Conservation (phyloP, 805 yeast species). For the Ogataea populi-albae region DNA sequence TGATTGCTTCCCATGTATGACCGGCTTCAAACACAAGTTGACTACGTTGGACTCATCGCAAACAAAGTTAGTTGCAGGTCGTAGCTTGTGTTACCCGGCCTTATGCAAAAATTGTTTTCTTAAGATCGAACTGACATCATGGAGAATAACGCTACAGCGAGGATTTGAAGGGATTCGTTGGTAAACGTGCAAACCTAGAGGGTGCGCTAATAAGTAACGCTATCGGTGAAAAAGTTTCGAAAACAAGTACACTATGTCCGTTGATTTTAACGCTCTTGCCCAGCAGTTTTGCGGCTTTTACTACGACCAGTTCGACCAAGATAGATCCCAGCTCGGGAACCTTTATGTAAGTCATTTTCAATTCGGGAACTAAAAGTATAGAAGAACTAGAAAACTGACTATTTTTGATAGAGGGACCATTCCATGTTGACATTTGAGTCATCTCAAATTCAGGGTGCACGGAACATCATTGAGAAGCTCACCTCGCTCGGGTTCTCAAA, state of each 20-base stretch:
- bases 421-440: slow-evolving; percentile 98
- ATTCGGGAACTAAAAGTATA: too few relatives aligned
- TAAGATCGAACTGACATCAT: background rate
- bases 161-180: too few relatives aligned
- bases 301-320: slow-evolving; percentile 92
- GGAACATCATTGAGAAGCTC: slow-evolving; percentile 88
- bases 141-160: background rate
- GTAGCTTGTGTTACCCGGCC: too few relatives aligned
- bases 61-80: too few relatives aligned
- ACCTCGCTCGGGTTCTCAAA: slow-evolving; percentile 86
- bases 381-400: background rate
- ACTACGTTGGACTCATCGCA: too few relatives aligned
- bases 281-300: slow-evolving; percentile 90
- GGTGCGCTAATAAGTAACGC: slow-evolving; percentile 1
- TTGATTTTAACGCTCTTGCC: slow-evolving; percentile 34
- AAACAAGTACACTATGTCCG: slow-evolving; percentile 26
- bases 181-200: slow-evolving; percentile 1
- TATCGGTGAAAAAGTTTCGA: slow-evolving; percentile 1
- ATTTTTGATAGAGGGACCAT: slow-evolving; percentile 63
- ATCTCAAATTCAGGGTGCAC: slow-evolving; percentile 91
- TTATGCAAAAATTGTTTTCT: slow-evolving; percentile 1
- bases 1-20: background rate
- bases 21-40: too few relatives aligned
- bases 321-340: slow-evolving; percentile 88
- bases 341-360: slow-evolving; percentile 67